Base-by-base conservation (phyloP, 2,329 filamentous ascomycete species). In the Beauveria pseudobassiana region DNA sequence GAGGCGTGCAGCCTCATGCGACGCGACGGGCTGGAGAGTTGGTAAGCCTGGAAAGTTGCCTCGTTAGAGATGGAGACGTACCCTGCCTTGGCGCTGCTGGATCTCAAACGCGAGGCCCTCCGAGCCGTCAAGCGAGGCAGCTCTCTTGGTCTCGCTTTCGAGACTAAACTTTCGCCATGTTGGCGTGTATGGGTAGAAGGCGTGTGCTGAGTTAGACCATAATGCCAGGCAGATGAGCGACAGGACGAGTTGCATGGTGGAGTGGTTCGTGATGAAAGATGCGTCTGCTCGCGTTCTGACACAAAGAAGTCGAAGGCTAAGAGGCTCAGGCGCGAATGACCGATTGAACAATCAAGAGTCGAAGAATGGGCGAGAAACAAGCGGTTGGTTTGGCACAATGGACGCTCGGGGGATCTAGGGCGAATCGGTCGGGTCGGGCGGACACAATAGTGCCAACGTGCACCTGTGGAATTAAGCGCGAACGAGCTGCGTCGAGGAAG, bases 181-280 rank as follows among this genome's bases (percentile, higher is more conserved):
- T 9, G 79, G 78, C 24, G 68, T 69, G 68, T 76, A 82, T 5
- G 78, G 78, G 54, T 72, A 80, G 68, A 84, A 81, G 58, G 82
- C 82, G 58, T 76, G 70, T 60, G 74, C 74, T 55, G 74, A 70
- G 45, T 77, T 72, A 60, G 76, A 73, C 73, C 77, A 82, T 69
- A 83, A 68, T 66, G 78, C 75, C 69, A 84, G 69, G 68, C 78
- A 78, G 63, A 79, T 67, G 49, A 82, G 66, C 63, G 76, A 57
- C 49, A 70, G 64, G 59, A 69, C 65, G 55, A 74, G 68, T 65
- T 74, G 74, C 80, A 82, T 82, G 20, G 18, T 34, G 50, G 40
- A 22, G 38, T 40, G 18, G 42, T 30, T 53, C n/a, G 48, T 30
- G 10, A 34, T 18, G 6, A 18, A 20, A 46, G 18, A 38, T 26